Evolutionary conservation across 1,284 basidiomycete species (phyloP).

Genomic region (Ceratobasidium sp.): DNA sequence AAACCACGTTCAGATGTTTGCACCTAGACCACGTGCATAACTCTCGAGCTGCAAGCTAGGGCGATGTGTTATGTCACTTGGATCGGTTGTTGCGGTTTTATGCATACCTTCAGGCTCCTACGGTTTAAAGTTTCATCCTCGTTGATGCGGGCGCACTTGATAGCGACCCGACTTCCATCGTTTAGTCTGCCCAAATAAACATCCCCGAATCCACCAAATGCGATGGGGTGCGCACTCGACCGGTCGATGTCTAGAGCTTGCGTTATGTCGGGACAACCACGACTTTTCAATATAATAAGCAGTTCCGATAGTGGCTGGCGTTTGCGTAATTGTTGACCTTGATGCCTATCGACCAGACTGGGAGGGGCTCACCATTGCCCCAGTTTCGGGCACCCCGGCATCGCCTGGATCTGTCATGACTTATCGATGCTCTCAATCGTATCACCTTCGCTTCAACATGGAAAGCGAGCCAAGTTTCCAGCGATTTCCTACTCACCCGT

Average conservation of each 20-base stretch:
- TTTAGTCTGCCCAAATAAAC: not conserved
- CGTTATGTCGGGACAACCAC: not conserved
- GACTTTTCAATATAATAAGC: not conserved
- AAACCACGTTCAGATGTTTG: not conserved
- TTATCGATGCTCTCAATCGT: not conserved
- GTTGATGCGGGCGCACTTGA: slow-evolving; percentile 3
- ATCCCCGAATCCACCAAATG: slow-evolving; percentile 12
- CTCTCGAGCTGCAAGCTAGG: not conserved
- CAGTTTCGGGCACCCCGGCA: not conserved
- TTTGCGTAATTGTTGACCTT: not conserved
- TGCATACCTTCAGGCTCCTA: slow-evolving; percentile 1
- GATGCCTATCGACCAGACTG: not conserved
- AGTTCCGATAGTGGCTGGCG: not conserved
- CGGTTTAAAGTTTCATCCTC: not conserved
- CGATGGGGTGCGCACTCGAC: not conserved
- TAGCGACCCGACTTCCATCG: not conserved
- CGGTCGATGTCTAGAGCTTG: not conserved
- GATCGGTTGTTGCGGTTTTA: too few species aligned
- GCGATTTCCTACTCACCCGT: too few species aligned
- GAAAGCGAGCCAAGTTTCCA: too few species aligned
- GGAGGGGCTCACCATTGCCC: not conserved
- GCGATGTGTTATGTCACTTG: not conserved
- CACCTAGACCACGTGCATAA: slow-evolving; percentile 14
- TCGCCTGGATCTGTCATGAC: not conserved
- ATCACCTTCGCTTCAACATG: not conserved